Evolutionary conservation across 108 stramenopile genomes (phyloP), one percentile per base, ranked within the genome.

Genomic region (Nannochloropsis salina): DNA sequence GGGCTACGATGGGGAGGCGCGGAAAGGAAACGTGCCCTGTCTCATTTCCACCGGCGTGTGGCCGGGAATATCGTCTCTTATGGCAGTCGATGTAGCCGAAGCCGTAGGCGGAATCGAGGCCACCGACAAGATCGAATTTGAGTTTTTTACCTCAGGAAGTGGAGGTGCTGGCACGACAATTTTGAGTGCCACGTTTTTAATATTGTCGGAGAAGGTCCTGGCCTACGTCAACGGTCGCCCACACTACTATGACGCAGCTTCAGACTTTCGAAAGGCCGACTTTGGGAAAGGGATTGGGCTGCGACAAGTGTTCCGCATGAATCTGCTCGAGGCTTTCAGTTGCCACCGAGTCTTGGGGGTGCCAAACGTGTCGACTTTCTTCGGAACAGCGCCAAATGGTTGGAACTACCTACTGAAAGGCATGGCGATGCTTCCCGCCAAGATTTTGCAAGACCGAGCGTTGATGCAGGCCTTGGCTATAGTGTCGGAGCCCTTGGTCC

Each of bases 321-420:
- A 87, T 44, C 83, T 87, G 9, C 83, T 87, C 11, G 87, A 87
- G 80, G 74, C 87, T 41, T 84, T 84, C 80, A 84, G 83, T 12
- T 87, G 83, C 80, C 51, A 83, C 83, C 44, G 80, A 41, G 87
- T 87, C 20, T 80, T 87, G 45, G 87, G 87, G 61, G 41, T 87
- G 8, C 87, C 87, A 21, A 87, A 87, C 44, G 10, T 82, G 22
- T 12, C 44, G 47, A 88, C 84, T 2, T 83, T 82, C 84, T 88
- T 88, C 51, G 88, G 88, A 81, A 88, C 88, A 15, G 84, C 88
- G 11, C 88, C 88, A 21, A 84, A 88, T 84, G 84, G 84, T 42
- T 88, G 88, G 88, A 88, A 88, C 51, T 88, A 88, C 82, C 82
- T 88, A 15, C 82, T 88, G 47, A 88, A 88, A 80, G 88, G 80